Percentiles rank a stretch among this genome's conserved stretches.
Conservation (phyloP, 179 eudicot genomes). For the Gypsophila paniculata region DNA sequence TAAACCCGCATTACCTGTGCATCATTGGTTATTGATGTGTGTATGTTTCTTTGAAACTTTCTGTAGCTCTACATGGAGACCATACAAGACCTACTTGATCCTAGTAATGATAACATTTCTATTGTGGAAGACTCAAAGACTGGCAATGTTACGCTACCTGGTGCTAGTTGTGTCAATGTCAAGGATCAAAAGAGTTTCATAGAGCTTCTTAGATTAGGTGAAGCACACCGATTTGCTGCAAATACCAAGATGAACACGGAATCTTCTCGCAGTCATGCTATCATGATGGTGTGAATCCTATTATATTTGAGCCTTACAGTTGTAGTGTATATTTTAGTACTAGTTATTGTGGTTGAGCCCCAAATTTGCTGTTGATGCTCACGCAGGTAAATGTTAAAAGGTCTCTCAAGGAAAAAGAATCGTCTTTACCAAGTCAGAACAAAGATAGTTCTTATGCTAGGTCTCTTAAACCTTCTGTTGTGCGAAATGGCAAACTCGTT, state of each 20-base stretch:
- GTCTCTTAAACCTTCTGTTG: slow-evolving; percentile 55
- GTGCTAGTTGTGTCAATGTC: slow-evolving; percentile 64
- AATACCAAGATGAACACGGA: slow-evolving; percentile 90
- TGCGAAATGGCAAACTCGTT: slow-evolving; percentile 75
- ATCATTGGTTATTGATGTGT: slow-evolving; percentile 4
- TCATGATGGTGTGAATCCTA: slow-evolving; percentile 54
- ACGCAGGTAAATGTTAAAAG: slow-evolving; percentile 71
- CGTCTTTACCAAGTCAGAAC: slow-evolving; percentile 43
- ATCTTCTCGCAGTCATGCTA: slow-evolving; percentile 95
- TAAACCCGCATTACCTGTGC: not conserved
- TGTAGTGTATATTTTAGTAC: not conserved
- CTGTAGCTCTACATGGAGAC: slow-evolving; percentile 91
- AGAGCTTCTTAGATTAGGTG: slow-evolving; percentile 69
- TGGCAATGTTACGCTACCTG: slow-evolving; percentile 83
- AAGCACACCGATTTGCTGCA: slow-evolving; percentile 90
- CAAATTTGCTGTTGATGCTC: slow-evolving; percentile 11
- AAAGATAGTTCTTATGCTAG: slow-evolving; percentile 44
- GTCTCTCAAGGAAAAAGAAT: slow-evolving; percentile 57
- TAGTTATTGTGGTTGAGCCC: slow-evolving; percentile 10
- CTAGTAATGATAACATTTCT: slow-evolving; percentile 69
- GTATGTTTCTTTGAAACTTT: slow-evolving; percentile 9
- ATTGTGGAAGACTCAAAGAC: slow-evolving; percentile 77
- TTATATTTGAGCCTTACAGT: not conserved
- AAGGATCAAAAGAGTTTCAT: slow-evolving; percentile 68
- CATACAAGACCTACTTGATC: slow-evolving; percentile 82